Evolutionary conservation across 371 early-diverging fungal genomes (phyloP), one percentile per base, ranked within the genome.

Genomic region (Lichtheimia corymbifera): DNA sequence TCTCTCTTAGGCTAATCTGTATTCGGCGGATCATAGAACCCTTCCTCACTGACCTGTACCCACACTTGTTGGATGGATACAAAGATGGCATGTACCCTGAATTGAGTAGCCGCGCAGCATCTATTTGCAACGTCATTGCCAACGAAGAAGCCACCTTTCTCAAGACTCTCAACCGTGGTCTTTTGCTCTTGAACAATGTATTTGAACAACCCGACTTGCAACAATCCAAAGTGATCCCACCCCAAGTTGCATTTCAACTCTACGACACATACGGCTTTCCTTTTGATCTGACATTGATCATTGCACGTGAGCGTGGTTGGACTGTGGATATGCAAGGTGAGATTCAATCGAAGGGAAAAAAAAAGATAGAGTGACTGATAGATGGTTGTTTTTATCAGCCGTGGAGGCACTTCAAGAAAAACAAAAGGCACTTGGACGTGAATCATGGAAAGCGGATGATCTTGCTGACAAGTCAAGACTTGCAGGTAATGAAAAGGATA

Each of bases 261-360:
- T 91, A 90, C 53, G 91, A 90, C 55, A 90, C 90, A 1, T 90
- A 85, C 65, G 93, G 93, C 0, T 91, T 92, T 59, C 93, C 93
- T 0, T 71, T 90, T 20, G 93, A 92, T 60, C 65, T 92, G 51
- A 89, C 90, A 0, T 66, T 83, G 13, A 70, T 86, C 55, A 90
- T 92, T 63, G 90, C 89, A 5, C 69, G 76, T 9, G 91, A 91
- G 58, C 74, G 77, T 47, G 93, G 91, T 6, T 89, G 89, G 89
- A 67, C 68, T 4, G 83, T 91, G 2, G 88, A 91, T 64, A 68
- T 87, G 50, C 63, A 70, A 66, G 80, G 80, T 80, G 63, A 17
- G 24, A 35, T 9, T 35, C 5, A 35, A 0, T 35, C 9, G 35
- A 35, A 35, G 1, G 11, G 35, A 4, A 18, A 24, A 11, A 50